These are phyloP conservation scores for Backusella tuberculispora DNA, from an alignment of 192 early-diverging fungal species.

Conservation along the genomic window DNA sequence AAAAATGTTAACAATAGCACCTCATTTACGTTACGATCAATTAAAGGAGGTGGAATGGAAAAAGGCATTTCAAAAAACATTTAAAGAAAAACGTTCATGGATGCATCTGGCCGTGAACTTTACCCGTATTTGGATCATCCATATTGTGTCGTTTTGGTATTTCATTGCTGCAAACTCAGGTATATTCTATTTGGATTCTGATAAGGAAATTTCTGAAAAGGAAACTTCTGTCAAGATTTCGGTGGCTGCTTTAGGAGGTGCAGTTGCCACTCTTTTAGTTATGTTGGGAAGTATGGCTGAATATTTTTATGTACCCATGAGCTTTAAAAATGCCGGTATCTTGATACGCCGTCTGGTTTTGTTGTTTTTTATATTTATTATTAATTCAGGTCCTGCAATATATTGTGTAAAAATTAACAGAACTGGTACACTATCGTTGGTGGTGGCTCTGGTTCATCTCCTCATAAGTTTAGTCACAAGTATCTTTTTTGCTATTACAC, in stretches of 20 bases:
- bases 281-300: conserved; percentile 70
- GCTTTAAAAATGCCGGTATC: conserved; percentile 54
- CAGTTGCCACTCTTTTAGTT: conserved; percentile 67
- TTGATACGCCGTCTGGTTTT: conserved; percentile 59
- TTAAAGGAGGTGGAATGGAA: conserved; percentile 72
- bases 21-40: conserved; percentile 65
- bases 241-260: conserved; percentile 70
- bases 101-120: conserved; percentile 85
- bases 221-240: conserved; percentile 58
- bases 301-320: conserved; percentile 73
- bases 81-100: conserved; percentile 84
- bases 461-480: conserved; percentile 70
- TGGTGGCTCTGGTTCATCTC: conserved; percentile 71
- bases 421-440: conserved; percentile 48
- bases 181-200: conserved; percentile 59
- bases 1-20: conserved; percentile 62
- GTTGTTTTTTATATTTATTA: conserved; percentile 61
- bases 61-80: conserved; percentile 78
- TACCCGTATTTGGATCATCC: conserved; percentile 87
- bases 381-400: conserved; percentile 70
- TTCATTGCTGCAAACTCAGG: conserved; percentile 73
- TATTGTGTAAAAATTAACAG: conserved; percentile 58
- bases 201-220: conserved; percentile 39
- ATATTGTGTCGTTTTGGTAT: conserved; percentile 78
- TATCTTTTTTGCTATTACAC: conserved; percentile 66